Evolutionary conservation across 192 early-diverging fungal genomes (phyloP).

Genomic region (Coemansia furcata): DNA sequence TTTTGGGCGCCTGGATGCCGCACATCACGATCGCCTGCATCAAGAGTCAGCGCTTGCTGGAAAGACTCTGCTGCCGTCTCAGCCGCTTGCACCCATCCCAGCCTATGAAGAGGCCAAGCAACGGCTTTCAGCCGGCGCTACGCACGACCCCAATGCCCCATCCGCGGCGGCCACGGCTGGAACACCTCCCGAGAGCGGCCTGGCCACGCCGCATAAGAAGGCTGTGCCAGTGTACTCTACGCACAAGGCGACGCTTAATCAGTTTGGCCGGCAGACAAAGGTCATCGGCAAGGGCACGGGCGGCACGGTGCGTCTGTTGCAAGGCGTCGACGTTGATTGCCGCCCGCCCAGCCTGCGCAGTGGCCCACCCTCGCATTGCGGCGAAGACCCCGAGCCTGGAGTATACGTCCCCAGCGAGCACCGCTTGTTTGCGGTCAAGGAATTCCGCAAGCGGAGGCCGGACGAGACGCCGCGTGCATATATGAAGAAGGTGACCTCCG

Average conservation of each 20-base stretch:
- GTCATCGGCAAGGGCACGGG: conserved; percentile 69
- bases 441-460: conserved; percentile 67
- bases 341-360: conserved; percentile 50
- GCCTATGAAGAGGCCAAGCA: conserved; percentile 8
- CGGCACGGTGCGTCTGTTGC: conserved; percentile 68
- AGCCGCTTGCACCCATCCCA: conserved; percentile 3
- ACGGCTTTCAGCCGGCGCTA: conserved; percentile 37
- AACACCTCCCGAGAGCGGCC: not conserved
- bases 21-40: not conserved
- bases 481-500: conserved; percentile 78
- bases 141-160: conserved; percentile 17
- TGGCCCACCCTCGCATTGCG: conserved; percentile 43
- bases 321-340: conserved; percentile 35
- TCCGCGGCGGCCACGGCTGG: conserved; percentile 4
- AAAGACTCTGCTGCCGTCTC: conserved; percentile 14
- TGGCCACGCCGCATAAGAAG: conserved; percentile 29
- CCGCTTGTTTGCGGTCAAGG: conserved; percentile 72
- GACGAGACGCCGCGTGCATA: conserved; percentile 72
- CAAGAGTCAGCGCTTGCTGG: conserved; percentile 26
- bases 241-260: conserved; percentile 51
- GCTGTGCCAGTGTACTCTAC: conserved; percentile 39
- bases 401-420: conserved; percentile 55
- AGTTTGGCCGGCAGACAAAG: conserved; percentile 63
- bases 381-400: conserved; percentile 20
- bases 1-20: not conserved